Conservation (phyloP, 2,329 filamentous ascomycete genomes). For the Microdochium bolleyi region DNA sequence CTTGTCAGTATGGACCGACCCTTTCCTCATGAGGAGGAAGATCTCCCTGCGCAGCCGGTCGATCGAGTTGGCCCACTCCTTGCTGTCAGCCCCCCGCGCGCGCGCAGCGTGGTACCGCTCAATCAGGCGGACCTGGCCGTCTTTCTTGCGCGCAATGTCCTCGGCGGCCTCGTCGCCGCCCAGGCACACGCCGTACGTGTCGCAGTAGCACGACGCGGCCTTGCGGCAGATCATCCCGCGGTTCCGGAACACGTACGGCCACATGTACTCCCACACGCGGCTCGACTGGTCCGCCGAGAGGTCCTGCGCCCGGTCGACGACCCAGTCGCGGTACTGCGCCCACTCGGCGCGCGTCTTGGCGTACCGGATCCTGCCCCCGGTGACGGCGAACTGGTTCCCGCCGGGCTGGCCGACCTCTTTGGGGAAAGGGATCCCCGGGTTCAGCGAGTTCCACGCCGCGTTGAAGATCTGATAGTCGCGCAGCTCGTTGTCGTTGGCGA, state of each 20-base stretch:
- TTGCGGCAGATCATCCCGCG: background rate
- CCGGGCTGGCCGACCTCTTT: conserved; percentile 50
- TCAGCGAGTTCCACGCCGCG: conserved; percentile 36
- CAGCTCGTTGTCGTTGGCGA: conserved; percentile 29
- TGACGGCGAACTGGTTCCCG: conserved; percentile 57
- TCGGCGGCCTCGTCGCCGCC: background rate
- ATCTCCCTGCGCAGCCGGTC: background rate
- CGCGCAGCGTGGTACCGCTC: background rate
- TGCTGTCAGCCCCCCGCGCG: background rate
- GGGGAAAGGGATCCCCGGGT: conserved; percentile 30
- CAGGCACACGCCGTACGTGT: conserved; percentile 2
- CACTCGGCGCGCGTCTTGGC: conserved; percentile 43
- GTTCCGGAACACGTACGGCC: conserved; percentile 54
- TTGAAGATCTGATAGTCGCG: conserved; percentile 37
- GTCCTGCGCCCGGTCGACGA: conserved; percentile 40
- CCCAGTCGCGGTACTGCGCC: conserved; percentile 51
- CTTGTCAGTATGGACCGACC: background rate
- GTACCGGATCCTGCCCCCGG: conserved; percentile 42
- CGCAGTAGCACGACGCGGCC: background rate
- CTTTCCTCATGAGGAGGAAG: background rate
- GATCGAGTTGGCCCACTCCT: background rate
- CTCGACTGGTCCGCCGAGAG: conserved; percentile 48
- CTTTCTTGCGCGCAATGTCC: background rate
- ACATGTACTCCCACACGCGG: conserved; percentile 55
- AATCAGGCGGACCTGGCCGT: background rate